Evolutionary conservation across 2,329 filamentous ascomycete genomes (phyloP).

Genomic region (Lasiodiplodia sp.): DNA sequence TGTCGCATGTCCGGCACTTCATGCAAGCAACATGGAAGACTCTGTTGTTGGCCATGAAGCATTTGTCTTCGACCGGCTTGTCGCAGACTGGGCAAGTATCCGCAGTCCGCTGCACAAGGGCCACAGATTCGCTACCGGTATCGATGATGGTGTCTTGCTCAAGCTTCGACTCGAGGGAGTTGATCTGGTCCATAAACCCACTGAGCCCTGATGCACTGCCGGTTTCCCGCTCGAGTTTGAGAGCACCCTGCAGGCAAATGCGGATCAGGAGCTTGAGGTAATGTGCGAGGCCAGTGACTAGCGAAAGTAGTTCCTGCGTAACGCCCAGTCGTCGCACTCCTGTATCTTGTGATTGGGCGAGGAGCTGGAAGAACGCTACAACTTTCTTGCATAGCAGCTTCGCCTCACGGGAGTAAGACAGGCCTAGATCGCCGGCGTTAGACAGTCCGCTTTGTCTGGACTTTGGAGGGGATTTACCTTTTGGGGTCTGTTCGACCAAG

Average conservation of each 20-base stretch:
- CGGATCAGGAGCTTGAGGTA: conserved; percentile 97
- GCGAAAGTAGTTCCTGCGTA: conserved; percentile 95
- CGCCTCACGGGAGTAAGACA: conserved; percentile 94
- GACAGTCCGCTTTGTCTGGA: background rate
- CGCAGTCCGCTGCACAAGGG: conserved; percentile 54
- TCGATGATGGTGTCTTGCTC: conserved; percentile 49
- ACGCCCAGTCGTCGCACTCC: conserved; percentile 91
- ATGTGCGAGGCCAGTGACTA: conserved; percentile 94
- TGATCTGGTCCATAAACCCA: conserved; percentile 82
- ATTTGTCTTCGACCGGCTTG: conserved; percentile 94
- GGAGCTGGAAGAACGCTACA: conserved; percentile 92
- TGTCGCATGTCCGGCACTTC: conserved; percentile 72
- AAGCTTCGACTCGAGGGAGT: conserved; percentile 71
- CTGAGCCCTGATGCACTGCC: conserved; percentile 77
- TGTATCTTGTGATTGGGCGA: conserved; percentile 93
- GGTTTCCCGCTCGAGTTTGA: conserved; percentile 89
- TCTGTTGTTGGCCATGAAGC: conserved; percentile 74
- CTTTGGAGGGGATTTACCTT: conserved; percentile 64
- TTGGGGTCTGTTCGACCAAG: conserved; percentile 73
- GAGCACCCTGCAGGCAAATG: conserved; percentile 91
- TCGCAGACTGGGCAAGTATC: conserved; percentile 85
- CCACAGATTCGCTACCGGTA: conserved; percentile 49
- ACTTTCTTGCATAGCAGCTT: conserved; percentile 99
- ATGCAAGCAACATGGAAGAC: conserved; percentile 88
- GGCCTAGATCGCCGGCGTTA: conserved; percentile 59